Evolutionary conservation across 2,329 filamentous ascomycete genomes (phyloP), one percentile per base, ranked within the genome.

Genomic region (Hypoxylon sp.): DNA sequence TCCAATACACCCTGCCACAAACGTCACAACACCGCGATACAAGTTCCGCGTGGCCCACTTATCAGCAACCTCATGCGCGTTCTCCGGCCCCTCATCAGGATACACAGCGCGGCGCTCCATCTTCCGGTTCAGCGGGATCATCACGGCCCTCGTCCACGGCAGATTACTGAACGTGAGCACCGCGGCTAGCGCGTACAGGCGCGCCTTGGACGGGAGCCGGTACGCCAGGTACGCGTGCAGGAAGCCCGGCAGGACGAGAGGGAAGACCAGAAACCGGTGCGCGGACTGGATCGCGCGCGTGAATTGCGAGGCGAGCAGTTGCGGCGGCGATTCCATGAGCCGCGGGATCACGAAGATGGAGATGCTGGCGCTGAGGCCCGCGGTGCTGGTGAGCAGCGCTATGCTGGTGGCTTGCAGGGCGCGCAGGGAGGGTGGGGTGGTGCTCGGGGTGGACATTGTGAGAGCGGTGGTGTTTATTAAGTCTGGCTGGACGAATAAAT

Each of bases 241-340:
- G 0, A 82, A 61, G 1, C 80, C 79, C 3, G 83, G 79, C 27
- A 84, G 27, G n/a, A 83, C 63, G 5, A 82, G 77, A 7, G 84
- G 64, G 0, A 78, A 68, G 0, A 82, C 81, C 20, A 84, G 81
- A 42, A 81, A 60, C n/a, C 72, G 67, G 59, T 75, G 80, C 56
- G 84, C 84, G 2, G 74, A 71, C 17, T 77, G 73, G 77, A 80
- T 85, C 64, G 82, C 76, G 44, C 75, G 80, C 64, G 77, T 73
- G 87, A 87, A 90, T 78, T 90, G 88, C 42, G 81, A 81, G 33
- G 86, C 84, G 67, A 89, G 83, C 10, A 89, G 78, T 1, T 84
- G 84, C 0, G 85, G 82, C 1, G 88, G 88, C 0, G 86, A 84
- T 65, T 86, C 81, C 64, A 90, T 82, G 7, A 90, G 77, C 44